Evolutionary conservation across 495 filamentous ascomycete genomes (phyloP).

Genomic region (Xylaria grammica): DNA sequence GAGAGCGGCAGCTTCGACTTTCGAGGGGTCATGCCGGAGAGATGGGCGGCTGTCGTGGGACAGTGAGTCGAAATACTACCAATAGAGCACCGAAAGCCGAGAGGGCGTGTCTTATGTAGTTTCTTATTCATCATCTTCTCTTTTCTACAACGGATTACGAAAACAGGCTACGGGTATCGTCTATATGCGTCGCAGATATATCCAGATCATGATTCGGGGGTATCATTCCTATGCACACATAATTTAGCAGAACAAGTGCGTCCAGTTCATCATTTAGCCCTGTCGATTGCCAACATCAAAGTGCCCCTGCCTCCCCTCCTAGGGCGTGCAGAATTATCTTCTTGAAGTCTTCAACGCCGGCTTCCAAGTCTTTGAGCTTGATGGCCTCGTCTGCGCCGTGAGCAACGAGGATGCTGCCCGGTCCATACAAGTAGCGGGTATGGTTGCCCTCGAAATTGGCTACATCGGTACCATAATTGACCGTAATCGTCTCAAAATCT

Average conservation of each 20-base stretch:
- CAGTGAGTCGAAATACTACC: not conserved
- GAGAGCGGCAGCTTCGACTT: constrained; percentile 79
- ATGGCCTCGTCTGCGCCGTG: constrained; percentile 86
- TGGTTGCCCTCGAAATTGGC: constrained; percentile 74
- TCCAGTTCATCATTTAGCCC: not conserved
- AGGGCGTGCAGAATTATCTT: constrained; percentile 69
- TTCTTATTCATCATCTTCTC: not conserved
- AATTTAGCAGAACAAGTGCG: not conserved
- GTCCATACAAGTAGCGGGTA: constrained; percentile 86
- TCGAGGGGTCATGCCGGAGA: constrained; percentile 54
- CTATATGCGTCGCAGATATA: not conserved
- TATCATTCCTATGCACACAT: not conserved
- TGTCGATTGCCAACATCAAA: not conserved
- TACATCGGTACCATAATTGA: constrained; percentile 94
- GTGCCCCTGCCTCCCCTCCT: constrained; percentile 21
- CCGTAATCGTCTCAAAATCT: constrained; percentile 77
- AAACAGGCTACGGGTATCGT: not conserved
- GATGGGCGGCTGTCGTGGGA: constrained; percentile 45
- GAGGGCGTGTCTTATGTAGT: not conserved
- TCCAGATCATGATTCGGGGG: not conserved
- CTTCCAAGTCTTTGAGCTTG: constrained; percentile 67
- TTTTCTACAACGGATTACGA: not conserved
- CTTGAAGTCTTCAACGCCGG: constrained; percentile 74
- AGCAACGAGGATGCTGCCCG: constrained; percentile 86
- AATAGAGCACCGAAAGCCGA: not conserved